Percentiles rank a stretch among this genome's conserved stretches.
phyloP scores from a whole-genome alignment of 768 basidiomycete genomes.

The Auricularia sp. region DNA sequence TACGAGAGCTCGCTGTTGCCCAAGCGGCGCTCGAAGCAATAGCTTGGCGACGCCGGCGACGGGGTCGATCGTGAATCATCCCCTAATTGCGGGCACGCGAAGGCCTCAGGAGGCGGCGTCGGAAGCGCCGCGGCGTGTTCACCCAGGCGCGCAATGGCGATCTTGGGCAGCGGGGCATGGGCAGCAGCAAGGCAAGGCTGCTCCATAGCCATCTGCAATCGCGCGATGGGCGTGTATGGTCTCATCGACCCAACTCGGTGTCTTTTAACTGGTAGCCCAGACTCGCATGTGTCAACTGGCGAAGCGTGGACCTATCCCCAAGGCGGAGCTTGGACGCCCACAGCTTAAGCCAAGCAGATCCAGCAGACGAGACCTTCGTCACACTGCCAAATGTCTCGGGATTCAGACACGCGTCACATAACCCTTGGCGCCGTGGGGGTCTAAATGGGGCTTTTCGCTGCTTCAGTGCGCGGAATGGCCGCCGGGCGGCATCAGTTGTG shows the following conservation, averaged over 20 bases:
- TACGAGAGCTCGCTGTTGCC: slow-evolving; percentile 75
- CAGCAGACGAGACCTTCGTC: background rate
- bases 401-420: no score
- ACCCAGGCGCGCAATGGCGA: background rate
- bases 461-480: no score
- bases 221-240: no score
- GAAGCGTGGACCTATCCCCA: background rate
- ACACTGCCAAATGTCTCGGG: no score
- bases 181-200: background rate
- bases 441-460: no score
- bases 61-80: background rate
- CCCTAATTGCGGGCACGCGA: background rate
- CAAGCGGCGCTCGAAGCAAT: slow-evolving; percentile 40
- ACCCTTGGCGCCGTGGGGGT: background rate
- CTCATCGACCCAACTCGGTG: no score
- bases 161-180: background rate
- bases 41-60: background rate
- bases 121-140: background rate
- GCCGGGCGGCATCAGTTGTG: no score
- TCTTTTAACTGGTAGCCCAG: no score
- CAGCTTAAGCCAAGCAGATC: background rate
- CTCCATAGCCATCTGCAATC: no score
- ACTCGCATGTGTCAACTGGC: background rate
- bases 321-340: background rate
- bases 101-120: background rate